A percentile compares a stretch with the other conserved stretches of the same genome.
Evolutionary conservation across 2,329 filamentous ascomycete genomes (phyloP).

Genomic region (Fusarium newnesense): DNA sequence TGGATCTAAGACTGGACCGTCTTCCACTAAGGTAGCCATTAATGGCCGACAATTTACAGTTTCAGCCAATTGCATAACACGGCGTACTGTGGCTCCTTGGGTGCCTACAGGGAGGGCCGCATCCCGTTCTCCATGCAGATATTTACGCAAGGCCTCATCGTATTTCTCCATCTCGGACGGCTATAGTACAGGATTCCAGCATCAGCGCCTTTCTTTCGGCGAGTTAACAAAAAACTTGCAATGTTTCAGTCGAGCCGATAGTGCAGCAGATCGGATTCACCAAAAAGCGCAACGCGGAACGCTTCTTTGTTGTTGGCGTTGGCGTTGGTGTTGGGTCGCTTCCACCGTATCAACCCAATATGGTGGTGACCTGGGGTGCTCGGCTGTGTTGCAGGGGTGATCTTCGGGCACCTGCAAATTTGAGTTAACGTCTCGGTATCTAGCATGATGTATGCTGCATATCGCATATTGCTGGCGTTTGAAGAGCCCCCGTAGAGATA

Average conservation of each 20-base stretch:
- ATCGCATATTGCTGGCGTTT: no score
- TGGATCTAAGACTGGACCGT: not conserved
- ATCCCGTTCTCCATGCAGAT: not conserved
- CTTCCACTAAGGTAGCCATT: not conserved
- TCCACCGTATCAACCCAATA: not conserved
- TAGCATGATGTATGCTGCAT: no score
- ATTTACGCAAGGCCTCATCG: accelerated
- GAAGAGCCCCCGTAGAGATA: no score
- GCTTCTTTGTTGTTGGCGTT: not conserved
- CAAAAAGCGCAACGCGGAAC: not conserved
- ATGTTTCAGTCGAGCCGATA: not conserved
- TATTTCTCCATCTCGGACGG: not conserved
- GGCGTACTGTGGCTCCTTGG: accelerated
- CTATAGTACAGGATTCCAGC: not conserved
- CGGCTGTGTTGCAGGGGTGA: no score
- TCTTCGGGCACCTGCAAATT: no score
- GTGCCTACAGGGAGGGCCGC: accelerated
- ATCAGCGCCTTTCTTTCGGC: not conserved
- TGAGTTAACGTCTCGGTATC: no score
- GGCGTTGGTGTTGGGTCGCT: no score
- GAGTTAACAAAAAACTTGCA: not conserved
- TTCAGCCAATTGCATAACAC: not conserved
- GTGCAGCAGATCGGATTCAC: not conserved
- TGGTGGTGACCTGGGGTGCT: no score
- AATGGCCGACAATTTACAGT: accelerated